Base-by-base conservation (phyloP, 164 flowering plant species). In the Vitis labrusca region DNA sequence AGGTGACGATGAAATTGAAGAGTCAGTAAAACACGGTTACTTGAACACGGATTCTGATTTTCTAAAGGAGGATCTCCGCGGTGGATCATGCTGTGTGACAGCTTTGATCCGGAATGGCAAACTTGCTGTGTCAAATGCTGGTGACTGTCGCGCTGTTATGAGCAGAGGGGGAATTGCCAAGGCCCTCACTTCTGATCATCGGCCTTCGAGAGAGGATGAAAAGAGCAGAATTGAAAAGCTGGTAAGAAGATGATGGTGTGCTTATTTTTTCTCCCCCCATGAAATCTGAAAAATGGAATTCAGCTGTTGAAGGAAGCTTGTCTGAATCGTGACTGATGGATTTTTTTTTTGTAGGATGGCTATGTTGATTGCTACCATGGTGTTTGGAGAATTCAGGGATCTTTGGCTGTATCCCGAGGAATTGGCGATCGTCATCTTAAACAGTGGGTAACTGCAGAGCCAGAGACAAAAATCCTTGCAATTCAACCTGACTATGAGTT, bases 181-280 rank as follows among this genome's bases (percentile, higher is more conserved):
- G 82, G 88, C 89, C 9, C 86, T 89, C 44, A 88, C 94, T 5
- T 79, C 82, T 15, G 94, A 89, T 63, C 94, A 89, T 71, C 73
- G 86, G 23, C 90, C 94, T 13, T 89, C 89, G 0, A 81, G 94
- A 76, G 83, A 84, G 29, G 98, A 94, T 54, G 97, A 94, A 68
- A 87, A 77, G 73, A 59, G 64, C 59, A 81, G 98, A 63, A 89
- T 89, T 70, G 87, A 89, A 74, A 62, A 64, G n/a, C 27, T 61
- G 83, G 90, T 85, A 62, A 80, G 81, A 57, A 60, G 1, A 32
- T 50, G 10, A 8, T 49, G 27, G 27, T 23, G 27, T 23, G 27
- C 27, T 23, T 23, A 23, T 23, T 23, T 23, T 23, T 23, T 23
- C 23, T 23, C 2, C 27, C 27, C 27, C 27, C 27, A 23, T 23